Evolutionary conservation across 1,284 basidiomycete genomes (phyloP).

Genomic region (Trichosporon inkin): DNA sequence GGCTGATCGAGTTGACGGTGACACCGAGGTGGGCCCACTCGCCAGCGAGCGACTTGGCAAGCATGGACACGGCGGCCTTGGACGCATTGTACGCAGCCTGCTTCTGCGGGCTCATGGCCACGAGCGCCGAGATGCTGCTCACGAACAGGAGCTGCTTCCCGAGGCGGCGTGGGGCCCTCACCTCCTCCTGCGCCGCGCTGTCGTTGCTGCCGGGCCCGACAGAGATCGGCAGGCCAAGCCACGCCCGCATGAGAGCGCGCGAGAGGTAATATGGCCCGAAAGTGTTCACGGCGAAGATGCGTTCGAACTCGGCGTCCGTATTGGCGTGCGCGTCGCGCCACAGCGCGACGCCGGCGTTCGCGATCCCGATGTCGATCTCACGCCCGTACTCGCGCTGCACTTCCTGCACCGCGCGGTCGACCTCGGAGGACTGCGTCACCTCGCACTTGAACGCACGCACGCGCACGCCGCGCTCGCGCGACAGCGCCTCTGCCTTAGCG

Average conservation of each 20-base stretch:
- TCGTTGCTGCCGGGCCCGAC: slow-evolving; percentile 8
- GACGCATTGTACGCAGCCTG: slow-evolving; percentile 49
- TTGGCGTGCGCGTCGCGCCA: slow-evolving; percentile 45
- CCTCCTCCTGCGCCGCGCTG: not conserved
- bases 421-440: slow-evolving; percentile 28
- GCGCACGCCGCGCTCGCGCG: slow-evolving; percentile 9
- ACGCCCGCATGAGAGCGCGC: slow-evolving; percentile 39
- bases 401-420: slow-evolving; percentile 26
- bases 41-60: slow-evolving; percentile 44
- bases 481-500: slow-evolving; percentile 13
- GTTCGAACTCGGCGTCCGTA: slow-evolving; percentile 42
- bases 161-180: slow-evolving; percentile 20
- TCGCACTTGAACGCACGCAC: slow-evolving; percentile 39
- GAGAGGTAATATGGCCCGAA: slow-evolving; percentile 44
- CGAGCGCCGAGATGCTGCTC: slow-evolving; percentile 45
- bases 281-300: slow-evolving; percentile 43
- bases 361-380: slow-evolving; percentile 18
- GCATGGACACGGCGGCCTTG: slow-evolving; percentile 48
- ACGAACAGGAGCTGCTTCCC: slow-evolving; percentile 49
- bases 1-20: slow-evolving; percentile 47
- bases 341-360: slow-evolving; percentile 44
- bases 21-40: slow-evolving; percentile 50
- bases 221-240: slow-evolving; percentile 35
- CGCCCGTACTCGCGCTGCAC: slow-evolving; percentile 8
- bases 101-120: slow-evolving; percentile 47